Evolutionary conservation across 2,329 filamentous ascomycete species (phyloP).

Genomic region (Immersiporthe knoxdaviesiana): DNA sequence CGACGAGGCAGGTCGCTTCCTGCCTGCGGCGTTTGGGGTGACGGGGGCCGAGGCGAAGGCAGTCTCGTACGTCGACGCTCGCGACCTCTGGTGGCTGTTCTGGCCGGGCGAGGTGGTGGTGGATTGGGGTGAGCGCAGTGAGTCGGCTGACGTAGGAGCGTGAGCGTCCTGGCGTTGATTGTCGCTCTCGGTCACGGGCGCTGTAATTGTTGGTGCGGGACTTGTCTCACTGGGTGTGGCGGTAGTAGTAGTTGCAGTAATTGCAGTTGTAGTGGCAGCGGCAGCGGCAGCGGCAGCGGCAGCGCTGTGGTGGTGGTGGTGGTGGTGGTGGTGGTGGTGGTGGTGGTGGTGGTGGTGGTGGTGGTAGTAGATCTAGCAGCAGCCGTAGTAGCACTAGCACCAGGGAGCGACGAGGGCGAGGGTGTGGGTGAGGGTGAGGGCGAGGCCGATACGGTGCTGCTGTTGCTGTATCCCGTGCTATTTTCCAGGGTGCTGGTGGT

Average conservation of each 20-base stretch:
- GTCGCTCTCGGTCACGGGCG: conserved; percentile 15
- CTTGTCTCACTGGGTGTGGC: conserved; percentile 12
- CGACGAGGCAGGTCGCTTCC: conserved; percentile 43
- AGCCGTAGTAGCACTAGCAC: not conserved
- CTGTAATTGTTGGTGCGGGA: conserved; percentile 1
- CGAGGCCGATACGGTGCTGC: conserved; percentile 15
- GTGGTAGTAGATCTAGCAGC: not conserved
- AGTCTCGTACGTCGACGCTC: conserved; percentile 44
- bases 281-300: not conserved
- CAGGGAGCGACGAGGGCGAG: not conserved
- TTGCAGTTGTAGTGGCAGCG: not conserved
- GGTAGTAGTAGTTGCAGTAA: conserved; percentile 1
- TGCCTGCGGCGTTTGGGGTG: conserved; percentile 34
- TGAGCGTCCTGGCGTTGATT: conserved; percentile 10
- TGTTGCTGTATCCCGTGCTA: conserved; percentile 21
- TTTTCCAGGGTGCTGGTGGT: conserved; percentile 31
- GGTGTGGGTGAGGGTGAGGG: not conserved
- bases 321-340: not conserved
- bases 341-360: conserved; percentile 1
- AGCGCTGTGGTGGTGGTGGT: not conserved
- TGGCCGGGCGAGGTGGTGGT: conserved; percentile 13
- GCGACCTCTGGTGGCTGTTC: conserved; percentile 37
- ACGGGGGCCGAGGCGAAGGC: conserved; percentile 33
- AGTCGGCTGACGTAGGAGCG: conserved; percentile 16
- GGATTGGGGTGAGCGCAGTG: conserved; percentile 23